These are phyloP conservation scores for Warburgia ugandensis DNA, from an alignment of 164 flowering plant species.

Conservation along the genomic window DNA sequence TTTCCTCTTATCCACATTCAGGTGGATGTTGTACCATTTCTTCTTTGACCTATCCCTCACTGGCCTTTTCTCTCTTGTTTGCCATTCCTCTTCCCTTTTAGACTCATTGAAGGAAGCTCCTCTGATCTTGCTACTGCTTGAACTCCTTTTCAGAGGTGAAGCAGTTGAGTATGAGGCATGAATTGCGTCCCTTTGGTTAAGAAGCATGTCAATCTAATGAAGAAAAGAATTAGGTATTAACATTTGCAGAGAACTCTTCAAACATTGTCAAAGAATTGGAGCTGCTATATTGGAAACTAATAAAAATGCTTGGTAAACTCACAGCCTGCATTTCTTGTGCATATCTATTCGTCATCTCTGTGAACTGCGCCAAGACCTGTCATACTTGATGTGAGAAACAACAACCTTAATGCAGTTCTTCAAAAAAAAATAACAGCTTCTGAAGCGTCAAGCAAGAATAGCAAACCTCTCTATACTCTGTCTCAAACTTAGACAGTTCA, in stretches of 20 bases:
- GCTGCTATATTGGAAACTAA: neutral
- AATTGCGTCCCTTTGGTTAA: slow-evolving; percentile 68
- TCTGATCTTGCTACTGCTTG: slow-evolving; percentile 53
- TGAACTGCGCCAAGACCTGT: slow-evolving; percentile 92
- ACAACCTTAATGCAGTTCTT: neutral
- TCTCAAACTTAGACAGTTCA: slow-evolving; percentile 83
- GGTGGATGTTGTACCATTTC: slow-evolving; percentile 80
- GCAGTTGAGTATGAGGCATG: slow-evolving; percentile 65
- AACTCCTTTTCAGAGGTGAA: slow-evolving; percentile 62
- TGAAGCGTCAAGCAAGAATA: neutral
- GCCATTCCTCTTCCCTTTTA: slow-evolving; percentile 41
- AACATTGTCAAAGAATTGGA: neutral
- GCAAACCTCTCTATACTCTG: slow-evolving; percentile 83
- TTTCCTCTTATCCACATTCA: slow-evolving; percentile 75
- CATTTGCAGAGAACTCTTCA: neutral
- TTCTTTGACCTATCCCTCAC: slow-evolving; percentile 56
- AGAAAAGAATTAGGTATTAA: slow-evolving; percentile 2
- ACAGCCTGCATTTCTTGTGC: slow-evolving; percentile 89
- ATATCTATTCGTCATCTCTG: slow-evolving; percentile 93
- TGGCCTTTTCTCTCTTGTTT: slow-evolving; percentile 38
- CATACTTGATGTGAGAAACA: slow-evolving; percentile 1
- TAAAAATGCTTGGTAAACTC: slow-evolving; percentile 19
- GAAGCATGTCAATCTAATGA: slow-evolving; percentile 79
- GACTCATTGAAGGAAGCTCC: slow-evolving; percentile 40
- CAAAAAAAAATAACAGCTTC: neutral